Base-by-base conservation (phyloP, 2,329 filamentous ascomycete genomes). In the Laburnicola sp. region DNA sequence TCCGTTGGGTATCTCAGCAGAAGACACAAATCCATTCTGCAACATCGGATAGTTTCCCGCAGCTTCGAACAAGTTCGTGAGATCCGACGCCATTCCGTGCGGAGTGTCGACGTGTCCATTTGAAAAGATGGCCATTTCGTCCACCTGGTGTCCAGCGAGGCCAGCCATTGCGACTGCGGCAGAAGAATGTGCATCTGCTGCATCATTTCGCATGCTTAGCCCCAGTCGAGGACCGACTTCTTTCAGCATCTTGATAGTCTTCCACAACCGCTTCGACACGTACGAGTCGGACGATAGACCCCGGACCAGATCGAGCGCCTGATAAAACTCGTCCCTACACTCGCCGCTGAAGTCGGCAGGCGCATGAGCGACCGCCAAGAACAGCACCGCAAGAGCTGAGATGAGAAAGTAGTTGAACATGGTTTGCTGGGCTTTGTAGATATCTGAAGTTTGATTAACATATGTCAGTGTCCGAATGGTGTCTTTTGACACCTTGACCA, bases 331-430 rank as follows among this genome's bases (percentile, higher is more conserved):
- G 38, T 88, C 83, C 16, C 88, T 81, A 57, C 87, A 90, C 23
- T 79, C 72, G 7, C 80, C 76, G 60, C 84, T 87, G 68, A 91
- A 92, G 25, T 85, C 80, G 0, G 87, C 81, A 0, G 88, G 88
- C 0, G 87, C 86, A 63, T 92, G 88, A 2, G 86, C 87, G 0
- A 87, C 87, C 1, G 88, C 88, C 1, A 92, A 79, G 65, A 92
- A 91, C 9, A 92, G 76, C 2, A 89, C 87, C 0, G 87, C 86
- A 21, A 92, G 83, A 1, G 87, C 86, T 0, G 86, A 88, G 1
- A 87, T 85, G 21, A 92, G 78, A 63, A 92, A 92, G 61, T 91
- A 88, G 69, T 92, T 88, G 74, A 91, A 91, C 67, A 90, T 88
- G 5, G 87, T 83, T 71, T 91, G 88, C 45, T 88, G 82, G 30